phyloP scores from a whole-genome alignment of 108 stramenopile genomes.

The Cyclostephanos tholiformis region DNA sequence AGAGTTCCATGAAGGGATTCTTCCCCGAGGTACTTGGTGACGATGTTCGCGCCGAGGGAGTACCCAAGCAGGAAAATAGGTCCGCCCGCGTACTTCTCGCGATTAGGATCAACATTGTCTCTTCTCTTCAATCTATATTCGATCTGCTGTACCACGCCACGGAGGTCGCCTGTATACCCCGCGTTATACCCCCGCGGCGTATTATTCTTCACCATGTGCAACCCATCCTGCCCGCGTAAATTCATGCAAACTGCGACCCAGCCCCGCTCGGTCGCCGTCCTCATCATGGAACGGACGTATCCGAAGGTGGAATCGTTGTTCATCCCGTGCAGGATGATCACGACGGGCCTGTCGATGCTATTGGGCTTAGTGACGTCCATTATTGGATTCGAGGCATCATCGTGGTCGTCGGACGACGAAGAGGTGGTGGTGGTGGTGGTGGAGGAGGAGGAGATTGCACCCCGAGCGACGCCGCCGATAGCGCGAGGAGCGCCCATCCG shows the following conservation, averaged over 20 bases:
- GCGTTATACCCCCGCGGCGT: slow-evolving; percentile 81
- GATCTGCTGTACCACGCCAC: slow-evolving; percentile 65
- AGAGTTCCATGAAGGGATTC: slow-evolving; percentile 77
- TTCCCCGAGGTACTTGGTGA: slow-evolving; percentile 89
- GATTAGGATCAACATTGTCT: not conserved
- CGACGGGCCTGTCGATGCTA: slow-evolving; percentile 60
- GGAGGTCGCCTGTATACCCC: slow-evolving; percentile 80
- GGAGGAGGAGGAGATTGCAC: slow-evolving; percentile 31
- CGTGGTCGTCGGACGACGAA: not conserved
- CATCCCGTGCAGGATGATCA: slow-evolving; percentile 82
- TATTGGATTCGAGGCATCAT: slow-evolving; percentile 20
- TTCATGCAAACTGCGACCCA: slow-evolving; percentile 84
- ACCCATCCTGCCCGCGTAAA: slow-evolving; percentile 75
- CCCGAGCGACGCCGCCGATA: slow-evolving; percentile 41
- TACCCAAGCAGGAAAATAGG: slow-evolving; percentile 79
- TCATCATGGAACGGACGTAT: slow-evolving; percentile 80
- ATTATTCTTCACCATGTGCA: slow-evolving; percentile 41
- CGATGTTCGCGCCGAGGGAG: slow-evolving; percentile 78
- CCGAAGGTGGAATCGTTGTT: slow-evolving; percentile 90
- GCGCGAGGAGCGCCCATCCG: slow-evolving; percentile 66
- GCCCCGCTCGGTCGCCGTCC: slow-evolving; percentile 71
- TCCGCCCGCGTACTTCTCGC: slow-evolving; percentile 27
- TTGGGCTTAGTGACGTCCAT: slow-evolving; percentile 35
- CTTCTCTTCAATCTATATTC: slow-evolving; percentile 49
- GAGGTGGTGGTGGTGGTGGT: no score